These are phyloP conservation scores for Curvularia spicifera DNA, from an alignment of 2,329 filamentous ascomycete genomes.

Conservation along the genomic window DNA sequence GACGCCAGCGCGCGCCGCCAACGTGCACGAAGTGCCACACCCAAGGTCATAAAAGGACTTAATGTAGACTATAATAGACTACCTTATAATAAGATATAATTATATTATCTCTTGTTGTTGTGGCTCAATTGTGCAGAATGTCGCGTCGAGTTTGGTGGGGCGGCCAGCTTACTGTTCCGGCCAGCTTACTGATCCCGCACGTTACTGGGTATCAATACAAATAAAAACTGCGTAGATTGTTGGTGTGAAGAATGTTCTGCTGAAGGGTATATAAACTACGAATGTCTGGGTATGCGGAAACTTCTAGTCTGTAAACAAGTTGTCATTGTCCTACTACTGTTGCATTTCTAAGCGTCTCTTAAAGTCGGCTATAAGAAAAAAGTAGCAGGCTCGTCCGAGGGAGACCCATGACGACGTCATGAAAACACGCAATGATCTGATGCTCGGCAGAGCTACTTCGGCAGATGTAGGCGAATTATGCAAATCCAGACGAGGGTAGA, in stretches of 20 bases:
- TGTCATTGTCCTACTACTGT: neutral
- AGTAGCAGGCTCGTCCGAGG: neutral
- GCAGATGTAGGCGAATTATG: constrained; percentile 16
- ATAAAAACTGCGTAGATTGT: neutral
- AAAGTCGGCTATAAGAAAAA: neutral
- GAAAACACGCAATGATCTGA: neutral
- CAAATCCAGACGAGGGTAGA: neutral
- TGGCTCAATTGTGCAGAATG: too few species aligned
- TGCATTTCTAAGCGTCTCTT: constrained; percentile 17
- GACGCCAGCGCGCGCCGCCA: too few species aligned
- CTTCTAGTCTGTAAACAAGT: neutral
- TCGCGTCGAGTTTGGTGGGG: too few species aligned
- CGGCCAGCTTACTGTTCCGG: too few species aligned
- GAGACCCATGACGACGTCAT: constrained; percentile 18
- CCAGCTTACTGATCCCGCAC: too few species aligned
- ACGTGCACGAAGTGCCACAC: too few species aligned
- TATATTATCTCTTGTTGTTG: too few species aligned
- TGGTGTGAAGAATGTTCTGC: neutral
- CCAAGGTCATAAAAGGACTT: too few species aligned
- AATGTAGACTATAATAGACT: too few species aligned
- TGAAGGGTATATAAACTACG: neutral
- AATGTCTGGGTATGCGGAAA: neutral
- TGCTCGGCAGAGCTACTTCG: constrained; percentile 1
- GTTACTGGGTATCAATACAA: constrained; percentile 8
- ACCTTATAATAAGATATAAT: too few species aligned